Evolutionary conservation across 306 rosid genomes (phyloP).

Genomic region (Vigna nakashimae): DNA sequence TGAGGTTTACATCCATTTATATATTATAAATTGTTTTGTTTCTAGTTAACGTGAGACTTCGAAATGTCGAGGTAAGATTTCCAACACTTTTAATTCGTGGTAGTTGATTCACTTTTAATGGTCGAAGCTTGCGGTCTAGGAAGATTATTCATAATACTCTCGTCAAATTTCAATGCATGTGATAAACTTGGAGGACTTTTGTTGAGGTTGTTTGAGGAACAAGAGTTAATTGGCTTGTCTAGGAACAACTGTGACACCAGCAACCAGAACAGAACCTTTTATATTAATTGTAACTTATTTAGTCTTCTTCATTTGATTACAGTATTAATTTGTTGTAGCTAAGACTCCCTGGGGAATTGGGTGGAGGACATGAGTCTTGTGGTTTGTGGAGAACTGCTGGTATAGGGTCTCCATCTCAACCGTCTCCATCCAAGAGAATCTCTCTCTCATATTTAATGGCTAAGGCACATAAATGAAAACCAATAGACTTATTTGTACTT

Average conservation of each 20-base stretch:
- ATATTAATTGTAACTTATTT: background rate
- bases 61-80: too few species aligned
- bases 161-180: conserved; percentile 1
- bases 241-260: conserved; percentile 21
- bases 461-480: conserved; percentile 6
- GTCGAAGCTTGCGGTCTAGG: too few species aligned
- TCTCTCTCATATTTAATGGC: conserved; percentile 42
- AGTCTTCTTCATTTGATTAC: background rate
- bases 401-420: conserved; percentile 43
- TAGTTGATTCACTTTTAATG: too few species aligned
- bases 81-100: too few species aligned
- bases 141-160: too few species aligned
- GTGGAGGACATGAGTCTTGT: conserved; percentile 27
- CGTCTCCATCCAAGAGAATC: conserved; percentile 49
- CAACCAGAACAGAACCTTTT: background rate
- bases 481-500: background rate
- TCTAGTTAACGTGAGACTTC: too few species aligned
- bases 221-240: conserved; percentile 14
- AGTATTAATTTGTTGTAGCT: conserved; percentile 13
- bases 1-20: too few species aligned
- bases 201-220: background rate
- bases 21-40: too few species aligned
- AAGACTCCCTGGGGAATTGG: conserved; percentile 14
- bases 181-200: background rate
- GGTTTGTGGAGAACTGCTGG: conserved; percentile 38